Base-by-base conservation (phyloP, 495 filamentous ascomycete species). In the Staphylotrichum tortipilum region DNA sequence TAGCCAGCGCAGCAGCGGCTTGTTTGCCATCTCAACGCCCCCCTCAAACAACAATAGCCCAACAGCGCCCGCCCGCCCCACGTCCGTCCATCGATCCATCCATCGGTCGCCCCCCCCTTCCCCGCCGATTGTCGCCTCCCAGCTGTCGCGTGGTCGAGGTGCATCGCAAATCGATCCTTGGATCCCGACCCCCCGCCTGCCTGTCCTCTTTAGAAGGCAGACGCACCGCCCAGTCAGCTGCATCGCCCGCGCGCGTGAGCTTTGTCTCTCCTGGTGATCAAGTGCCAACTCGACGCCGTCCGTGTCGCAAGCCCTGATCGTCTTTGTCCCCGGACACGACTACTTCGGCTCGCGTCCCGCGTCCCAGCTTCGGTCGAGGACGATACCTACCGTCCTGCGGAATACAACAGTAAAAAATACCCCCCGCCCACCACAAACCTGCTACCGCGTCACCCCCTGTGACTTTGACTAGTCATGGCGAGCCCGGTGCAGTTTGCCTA, bases 401-500 rank as follows among this genome's bases (percentile, higher is more conserved):
- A 39, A 40, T 14, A 39, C 50, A 53, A 49, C 48, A 54, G 52
- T 40, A 62, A 47, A 53, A 49, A 49, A 49, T 45, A 51, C 54
- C 47, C 39, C 40, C 40, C 33, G 44, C 40, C 31, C 33, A 12
- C 17, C 35, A 29, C 50, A 43, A 50, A 39, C 30, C 62, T 67
- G 60, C 53, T 22, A 54, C 53, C 52, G 60, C 50, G 61, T 62
- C 43, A 62, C 58, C n/a, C n/a, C n/a, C 82, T 84, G 82, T 85
- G 83, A 70, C 83, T 85, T 85, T 85, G 56, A 80, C 75, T 87
- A 85, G 82, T 81, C 78, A 95, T 95, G 89, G 85, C 88, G 61
- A 80, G 68, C 74, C 83, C 85, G 55, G 84, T 88, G 68, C 89
- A 95, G 81, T 82, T 94, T 79, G 86, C 86, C 63, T 94, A 85